phyloP scores from a whole-genome alignment of 78 protist species.

The Isochrysis galbana region DNA sequence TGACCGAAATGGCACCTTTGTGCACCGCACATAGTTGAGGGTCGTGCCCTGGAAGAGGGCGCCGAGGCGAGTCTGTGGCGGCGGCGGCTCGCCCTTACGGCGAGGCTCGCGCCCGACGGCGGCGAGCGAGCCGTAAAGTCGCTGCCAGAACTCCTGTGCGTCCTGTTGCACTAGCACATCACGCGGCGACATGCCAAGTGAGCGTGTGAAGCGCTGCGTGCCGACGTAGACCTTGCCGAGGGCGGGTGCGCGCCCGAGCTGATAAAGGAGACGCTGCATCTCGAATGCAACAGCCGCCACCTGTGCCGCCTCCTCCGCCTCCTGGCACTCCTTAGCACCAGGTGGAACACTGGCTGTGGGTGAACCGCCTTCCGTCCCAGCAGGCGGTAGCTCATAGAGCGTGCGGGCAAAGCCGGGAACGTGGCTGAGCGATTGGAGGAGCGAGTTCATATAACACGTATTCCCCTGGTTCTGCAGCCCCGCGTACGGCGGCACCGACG shows the following conservation, averaged over 20 bases:
- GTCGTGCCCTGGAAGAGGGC: neutral
- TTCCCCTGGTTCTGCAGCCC: conserved; percentile 85
- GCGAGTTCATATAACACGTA: conserved; percentile 86
- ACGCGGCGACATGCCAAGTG: neutral
- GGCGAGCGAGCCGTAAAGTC: neutral
- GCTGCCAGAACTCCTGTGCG: neutral
- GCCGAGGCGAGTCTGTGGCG: neutral
- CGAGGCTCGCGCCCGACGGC: too few relatives aligned
- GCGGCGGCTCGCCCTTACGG: neutral
- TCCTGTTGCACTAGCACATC: neutral
- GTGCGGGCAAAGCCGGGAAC: conserved; percentile 54
- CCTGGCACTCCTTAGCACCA: too few relatives aligned
- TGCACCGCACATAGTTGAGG: neutral
- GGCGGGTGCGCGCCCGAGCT: neutral
- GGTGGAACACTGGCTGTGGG: neutral
- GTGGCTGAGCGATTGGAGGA: conserved; percentile 81
- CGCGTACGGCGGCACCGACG: conserved; percentile 67
- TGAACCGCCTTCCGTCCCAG: neutral
- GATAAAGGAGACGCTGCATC: neutral
- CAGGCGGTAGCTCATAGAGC: too few relatives aligned
- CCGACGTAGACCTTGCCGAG: neutral
- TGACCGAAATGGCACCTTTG: neutral
- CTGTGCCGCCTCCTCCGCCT: neutral
- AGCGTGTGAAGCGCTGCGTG: neutral
- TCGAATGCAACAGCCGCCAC: neutral